These are phyloP conservation scores for Amniculicola lignicola DNA, from an alignment of 495 filamentous ascomycete genomes.

Conservation along the genomic window DNA sequence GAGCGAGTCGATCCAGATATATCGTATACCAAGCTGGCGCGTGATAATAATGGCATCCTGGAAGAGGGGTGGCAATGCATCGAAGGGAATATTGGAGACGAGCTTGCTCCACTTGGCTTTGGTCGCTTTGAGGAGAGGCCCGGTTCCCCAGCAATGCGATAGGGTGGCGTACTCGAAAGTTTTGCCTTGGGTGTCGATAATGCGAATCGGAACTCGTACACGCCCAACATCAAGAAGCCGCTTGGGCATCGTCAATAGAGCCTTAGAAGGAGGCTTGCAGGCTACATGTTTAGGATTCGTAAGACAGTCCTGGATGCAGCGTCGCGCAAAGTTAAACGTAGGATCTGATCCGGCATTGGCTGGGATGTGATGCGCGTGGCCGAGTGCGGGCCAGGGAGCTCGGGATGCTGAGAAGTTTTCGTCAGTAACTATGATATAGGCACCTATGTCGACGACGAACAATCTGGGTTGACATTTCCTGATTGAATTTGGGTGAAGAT, in stretches of 20 bases:
- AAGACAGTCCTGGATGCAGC: slow-evolving; percentile 28
- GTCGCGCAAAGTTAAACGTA: slow-evolving; percentile 26
- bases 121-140: slow-evolving; percentile 3
- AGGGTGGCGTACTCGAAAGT: slow-evolving; percentile 18
- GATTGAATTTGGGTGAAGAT: background rate
- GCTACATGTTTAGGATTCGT: slow-evolving; percentile 21
- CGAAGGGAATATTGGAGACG: slow-evolving; percentile 8
- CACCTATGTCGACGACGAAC: background rate
- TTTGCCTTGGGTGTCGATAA: slow-evolving; percentile 25
- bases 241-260: background rate
- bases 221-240: slow-evolving; percentile 29
- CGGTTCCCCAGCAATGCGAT: slow-evolving; percentile 26
- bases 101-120: slow-evolving; percentile 7
- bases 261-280: slow-evolving; percentile 13
- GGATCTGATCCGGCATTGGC: slow-evolving; percentile 24
- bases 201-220: slow-evolving; percentile 16
- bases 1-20: slow-evolving; percentile 33
- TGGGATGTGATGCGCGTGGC: slow-evolving; percentile 26
- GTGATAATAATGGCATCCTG: slow-evolving; percentile 24
- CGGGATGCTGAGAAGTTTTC: slow-evolving; percentile 16
- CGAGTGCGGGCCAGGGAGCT: slow-evolving; percentile 25
- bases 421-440: background rate
- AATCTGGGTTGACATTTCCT: background rate
- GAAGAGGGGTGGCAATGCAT: slow-evolving; percentile 12
- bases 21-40: slow-evolving; percentile 18